Base-by-base conservation (phyloP, 257 asterid species). In the Primulina huaijiensis region DNA sequence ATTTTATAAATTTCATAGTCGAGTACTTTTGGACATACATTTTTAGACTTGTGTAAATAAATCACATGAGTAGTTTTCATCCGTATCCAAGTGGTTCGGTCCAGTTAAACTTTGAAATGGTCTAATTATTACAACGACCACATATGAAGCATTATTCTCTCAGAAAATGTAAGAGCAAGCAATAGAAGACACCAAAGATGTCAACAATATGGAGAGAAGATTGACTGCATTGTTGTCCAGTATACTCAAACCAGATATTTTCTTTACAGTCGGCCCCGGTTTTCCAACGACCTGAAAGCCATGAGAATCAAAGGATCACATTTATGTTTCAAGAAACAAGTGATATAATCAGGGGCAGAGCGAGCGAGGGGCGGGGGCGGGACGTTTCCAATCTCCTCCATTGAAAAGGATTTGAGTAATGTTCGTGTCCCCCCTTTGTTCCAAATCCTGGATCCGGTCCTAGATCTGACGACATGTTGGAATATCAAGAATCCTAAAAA, bases 171-270 rank as follows among this genome's bases (percentile, higher is more conserved):
- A 89, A 25, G 63, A 76, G 85, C 86, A 82, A 60, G 85, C 78
- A 33, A 86, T 16, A 71, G 97, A 82, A 43, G 91, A 83, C 16
- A 93, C 72, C 33, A 79, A 78, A 31, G 90, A 53, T 1, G 91
- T 90, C 80, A 90, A 72, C 74, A 83, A 57, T 70, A 90, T 35
- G 0, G 99, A 89, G 63, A 90, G 83, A n/a, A 93, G 84, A 79
- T 90, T 90, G 73, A 93, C 97, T n/a, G 87, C 87, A 78, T 93
- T 89, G 79, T 93, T 90, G 60, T 93, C 97, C 7, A 90, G 90
- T 70, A 89, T 67, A 71, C 82, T 78, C 63, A 89, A 83, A 70
- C 98, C 98, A 0, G 93, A 89, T 25, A 93, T 93, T 79, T 72
- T 90, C 87, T 85, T 90, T 34, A 90, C 98, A 1, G 96, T 87